Evolutionary conservation across 2,329 filamentous ascomycete species (phyloP), one percentile per base, ranked within the genome.

Genomic region (Epichloe uncinata): DNA sequence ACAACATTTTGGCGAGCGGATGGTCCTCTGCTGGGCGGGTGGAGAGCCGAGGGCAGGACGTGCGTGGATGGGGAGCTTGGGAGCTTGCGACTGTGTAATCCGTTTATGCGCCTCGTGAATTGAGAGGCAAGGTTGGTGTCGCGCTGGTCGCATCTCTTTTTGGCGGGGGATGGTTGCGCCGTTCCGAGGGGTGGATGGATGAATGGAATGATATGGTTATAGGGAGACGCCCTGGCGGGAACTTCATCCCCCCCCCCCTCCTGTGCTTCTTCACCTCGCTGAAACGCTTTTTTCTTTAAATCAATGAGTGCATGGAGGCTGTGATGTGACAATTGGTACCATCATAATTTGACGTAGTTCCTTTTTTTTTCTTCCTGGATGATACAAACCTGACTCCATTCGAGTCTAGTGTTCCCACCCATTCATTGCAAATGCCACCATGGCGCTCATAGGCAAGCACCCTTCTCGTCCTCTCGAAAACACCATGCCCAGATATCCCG

Each of bases 1-100:
- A 77, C 56, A 88, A 73, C 83, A 87, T 87, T 47, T 50, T 62
- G 60, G 55, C 7, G 33, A 12, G 36, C n/a, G n/a, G 16, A 15
- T 16, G 42, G 44, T 7, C 26, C 26, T 7, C 15, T 47, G 42
- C 34, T n/a, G 36, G 41, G 35, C 26, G 41, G 52, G 36, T 38
- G 47, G 42, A 20, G 37, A 34, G 36, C 13, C 26, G 45, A 15
- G 18, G 20, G 38, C 33, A 20, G 37, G 38, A 18, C 16, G 18
- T 41, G 18, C 22, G 22, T 26, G 22, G 35, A 18, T 6, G 30
- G 16, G 15, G 34, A 41, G 45, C 45, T 47, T 45, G 18, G 36
- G 35, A 41, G 45, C 45, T 47, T 45, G 47, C 4, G 34, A 30
- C 26, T 30, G 26, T 9, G 26, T 9, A 30, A 9, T 9, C 26